Percentiles rank a stretch among this genome's conserved stretches.
phyloP scores from a whole-genome alignment of 225 moss, liverwort and hornwort species.

The Pseudoscleropodium purum region DNA sequence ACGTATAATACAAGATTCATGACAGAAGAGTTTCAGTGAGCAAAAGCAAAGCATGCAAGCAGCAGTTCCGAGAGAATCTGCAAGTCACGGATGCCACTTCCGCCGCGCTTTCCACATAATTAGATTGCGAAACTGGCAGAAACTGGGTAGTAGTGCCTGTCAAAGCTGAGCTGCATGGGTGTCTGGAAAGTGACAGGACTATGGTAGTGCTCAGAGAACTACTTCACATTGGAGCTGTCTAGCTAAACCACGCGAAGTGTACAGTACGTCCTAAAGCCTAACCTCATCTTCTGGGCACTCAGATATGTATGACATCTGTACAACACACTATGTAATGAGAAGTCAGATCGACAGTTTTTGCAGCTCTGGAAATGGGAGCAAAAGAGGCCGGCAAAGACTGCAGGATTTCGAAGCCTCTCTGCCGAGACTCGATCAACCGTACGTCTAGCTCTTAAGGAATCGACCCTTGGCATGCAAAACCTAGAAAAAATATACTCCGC shows the following conservation, averaged over 20 bases:
- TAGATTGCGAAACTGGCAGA: not conserved
- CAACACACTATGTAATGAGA: not conserved
- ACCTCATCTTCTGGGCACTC: not conserved
- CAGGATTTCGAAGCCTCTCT: not conserved
- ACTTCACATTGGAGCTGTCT: not conserved
- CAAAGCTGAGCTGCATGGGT: not conserved
- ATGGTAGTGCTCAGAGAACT: not conserved
- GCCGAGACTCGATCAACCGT: not conserved
- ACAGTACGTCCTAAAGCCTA: not conserved
- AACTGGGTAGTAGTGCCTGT: not conserved
- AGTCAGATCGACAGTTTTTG: not conserved
- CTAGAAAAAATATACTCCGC: not conserved
- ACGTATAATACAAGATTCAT: not conserved
- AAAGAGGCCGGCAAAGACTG: not conserved
- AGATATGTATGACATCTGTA: not conserved
- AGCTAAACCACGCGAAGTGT: not conserved
- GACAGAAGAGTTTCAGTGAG: not conserved
- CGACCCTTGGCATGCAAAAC: not conserved
- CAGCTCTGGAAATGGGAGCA: not conserved
- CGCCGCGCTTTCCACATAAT: not conserved
- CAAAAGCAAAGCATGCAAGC: not conserved
- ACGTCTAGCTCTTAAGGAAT: not conserved
- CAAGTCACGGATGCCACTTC: not conserved
- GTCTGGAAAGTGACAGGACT: not conserved
- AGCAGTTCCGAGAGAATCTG: not conserved